These are phyloP conservation scores for Byssochlamys sp. DNA, from an alignment of 2,329 filamentous ascomycete genomes.

Conservation along the genomic window DNA sequence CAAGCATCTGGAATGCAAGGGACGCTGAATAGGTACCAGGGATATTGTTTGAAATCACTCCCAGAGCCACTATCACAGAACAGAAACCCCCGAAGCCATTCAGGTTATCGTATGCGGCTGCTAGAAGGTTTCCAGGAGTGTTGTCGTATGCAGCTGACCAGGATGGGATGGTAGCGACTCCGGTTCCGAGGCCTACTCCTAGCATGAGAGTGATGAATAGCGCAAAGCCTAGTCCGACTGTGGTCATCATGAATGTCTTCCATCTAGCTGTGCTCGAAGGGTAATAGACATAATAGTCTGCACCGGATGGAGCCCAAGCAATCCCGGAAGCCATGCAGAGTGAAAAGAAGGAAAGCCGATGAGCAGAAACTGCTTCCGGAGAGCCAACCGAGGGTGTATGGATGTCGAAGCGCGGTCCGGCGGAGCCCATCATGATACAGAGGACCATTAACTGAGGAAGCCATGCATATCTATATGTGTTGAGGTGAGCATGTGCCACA, in stretches of 20 bases:
- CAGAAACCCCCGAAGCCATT: constrained; percentile 37
- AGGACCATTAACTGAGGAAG: constrained; percentile 34
- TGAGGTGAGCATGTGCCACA: neutral
- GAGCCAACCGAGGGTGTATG: constrained; percentile 19
- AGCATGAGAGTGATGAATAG: constrained; percentile 29
- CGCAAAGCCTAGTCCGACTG: constrained; percentile 24
- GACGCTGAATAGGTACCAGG: constrained; percentile 38
- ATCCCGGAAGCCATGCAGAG: constrained; percentile 27
- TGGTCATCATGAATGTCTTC: constrained; percentile 30
- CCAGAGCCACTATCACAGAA: constrained; percentile 33
- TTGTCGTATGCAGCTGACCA: constrained; percentile 22
- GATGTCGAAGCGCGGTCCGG: constrained; percentile 29
- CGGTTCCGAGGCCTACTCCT: constrained; percentile 34
- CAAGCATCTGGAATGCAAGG: constrained; percentile 37
- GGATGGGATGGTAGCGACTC: constrained; percentile 15
- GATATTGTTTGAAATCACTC: constrained; percentile 36
- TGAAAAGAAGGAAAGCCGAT: constrained; percentile 29
- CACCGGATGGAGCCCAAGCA: constrained; percentile 25
- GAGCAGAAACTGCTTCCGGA: constrained; percentile 21
- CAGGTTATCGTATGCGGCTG: constrained; percentile 29
- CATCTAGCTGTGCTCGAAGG: constrained; percentile 26
- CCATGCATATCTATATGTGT: constrained; percentile 25
- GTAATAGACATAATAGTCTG: constrained; percentile 39
- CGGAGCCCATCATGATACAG: constrained; percentile 32
- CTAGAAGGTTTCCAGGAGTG: constrained; percentile 29